A percentile compares a stretch with the other conserved stretches of the same genome.
Evolutionary conservation across 1,284 basidiomycete genomes (phyloP).

Genomic region (Clitocybe nebularis): DNA sequence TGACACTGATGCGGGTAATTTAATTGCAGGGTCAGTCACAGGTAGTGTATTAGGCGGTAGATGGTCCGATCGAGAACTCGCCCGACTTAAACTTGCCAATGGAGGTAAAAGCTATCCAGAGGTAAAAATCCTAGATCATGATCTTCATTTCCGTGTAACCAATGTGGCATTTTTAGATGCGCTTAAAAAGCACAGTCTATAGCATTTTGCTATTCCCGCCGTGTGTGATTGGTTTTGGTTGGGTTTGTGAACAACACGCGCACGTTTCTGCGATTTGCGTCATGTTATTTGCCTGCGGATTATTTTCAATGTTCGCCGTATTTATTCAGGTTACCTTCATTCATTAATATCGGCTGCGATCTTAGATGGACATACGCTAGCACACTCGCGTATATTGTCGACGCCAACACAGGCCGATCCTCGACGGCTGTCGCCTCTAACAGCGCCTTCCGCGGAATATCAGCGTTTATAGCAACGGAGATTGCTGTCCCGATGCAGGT

Average conservation of each 20-base stretch:
- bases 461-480: conserved; percentile 70
- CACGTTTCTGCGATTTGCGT: conserved; percentile 62
- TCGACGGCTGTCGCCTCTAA: conserved; percentile 70
- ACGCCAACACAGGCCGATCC: conserved; percentile 72
- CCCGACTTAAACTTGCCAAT: conserved; percentile 52
- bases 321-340: neutral
- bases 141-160: neutral
- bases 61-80: conserved; percentile 68
- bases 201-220: conserved; percentile 55
- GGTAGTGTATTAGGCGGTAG: conserved; percentile 77
- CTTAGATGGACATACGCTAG: conserved; percentile 67
- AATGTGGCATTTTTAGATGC: conserved; percentile 49
- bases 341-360: conserved; percentile 1
- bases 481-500: conserved; percentile 66
- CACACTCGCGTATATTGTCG: conserved; percentile 73
- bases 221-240: conserved; percentile 68
- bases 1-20: neutral
- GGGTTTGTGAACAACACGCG: conserved; percentile 65
- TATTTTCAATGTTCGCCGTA: conserved; percentile 64
- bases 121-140: conserved; percentile 34
- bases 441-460: conserved; percentile 64
- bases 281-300: conserved; percentile 62
- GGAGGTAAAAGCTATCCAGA: conserved; percentile 65
- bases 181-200: conserved; percentile 59
- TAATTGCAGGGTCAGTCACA: conserved; percentile 48